phyloP scores from a whole-genome alignment of 176 grass and related monocot genomes.

The Urochloa ruziziensis region DNA sequence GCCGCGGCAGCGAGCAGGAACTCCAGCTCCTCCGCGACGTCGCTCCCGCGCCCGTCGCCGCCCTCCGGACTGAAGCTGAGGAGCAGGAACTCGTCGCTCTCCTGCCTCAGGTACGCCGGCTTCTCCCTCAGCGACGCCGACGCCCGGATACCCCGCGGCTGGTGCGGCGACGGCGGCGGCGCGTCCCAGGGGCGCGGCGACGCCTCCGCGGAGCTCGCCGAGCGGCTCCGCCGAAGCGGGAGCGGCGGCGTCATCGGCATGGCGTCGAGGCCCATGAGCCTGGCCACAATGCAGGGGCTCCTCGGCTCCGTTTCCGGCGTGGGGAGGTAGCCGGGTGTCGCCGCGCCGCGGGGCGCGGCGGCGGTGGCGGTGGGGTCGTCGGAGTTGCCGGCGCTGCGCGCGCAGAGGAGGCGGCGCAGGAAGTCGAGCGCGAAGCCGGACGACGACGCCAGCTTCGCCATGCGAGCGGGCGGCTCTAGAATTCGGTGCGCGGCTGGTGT shows the following conservation, averaged over 20 bases:
- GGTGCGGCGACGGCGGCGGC: background rate
- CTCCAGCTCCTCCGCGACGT: background rate
- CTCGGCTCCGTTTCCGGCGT: background rate
- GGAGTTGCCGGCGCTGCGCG: background rate
- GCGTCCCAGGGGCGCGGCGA: conserved; percentile 27
- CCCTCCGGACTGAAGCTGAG: conserved; percentile 79
- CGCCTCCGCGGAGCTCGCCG: conserved; percentile 48
- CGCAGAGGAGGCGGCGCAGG: conserved; percentile 66
- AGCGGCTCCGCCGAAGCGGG: conserved; percentile 38
- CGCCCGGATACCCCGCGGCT: background rate
- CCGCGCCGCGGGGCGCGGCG: background rate
- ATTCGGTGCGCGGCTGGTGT: background rate
- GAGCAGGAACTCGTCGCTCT: conserved; percentile 84
- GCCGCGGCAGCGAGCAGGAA: conserved; percentile 5
- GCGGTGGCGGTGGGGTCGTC: background rate
- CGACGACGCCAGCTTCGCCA: conserved; percentile 52
- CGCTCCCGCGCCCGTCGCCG: background rate
- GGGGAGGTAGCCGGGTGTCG: background rate
- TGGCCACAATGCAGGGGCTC: conserved; percentile 80
- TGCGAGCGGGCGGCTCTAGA: background rate
- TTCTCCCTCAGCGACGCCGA: conserved; percentile 47
- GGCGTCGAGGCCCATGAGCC: conserved; percentile 85
- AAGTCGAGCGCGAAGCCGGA: conserved; percentile 38
- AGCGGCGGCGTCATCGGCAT: conserved; percentile 39
- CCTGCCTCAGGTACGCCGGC: conserved; percentile 55